phyloP scores from a whole-genome alignment of 106 monocot species.

The Gastrodia elata region DNA sequence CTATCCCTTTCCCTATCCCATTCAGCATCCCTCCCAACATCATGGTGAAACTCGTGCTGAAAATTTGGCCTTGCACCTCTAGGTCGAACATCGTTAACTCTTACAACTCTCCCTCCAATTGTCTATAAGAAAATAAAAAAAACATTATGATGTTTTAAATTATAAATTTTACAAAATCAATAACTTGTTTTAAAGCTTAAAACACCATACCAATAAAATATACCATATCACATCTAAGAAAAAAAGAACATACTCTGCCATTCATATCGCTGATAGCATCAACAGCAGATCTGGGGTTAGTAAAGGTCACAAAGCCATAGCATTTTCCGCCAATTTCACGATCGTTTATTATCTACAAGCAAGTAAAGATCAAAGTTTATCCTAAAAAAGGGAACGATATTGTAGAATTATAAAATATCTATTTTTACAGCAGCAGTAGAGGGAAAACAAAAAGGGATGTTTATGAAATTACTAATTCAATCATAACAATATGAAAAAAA shows the following conservation, averaged over 20 bases:
- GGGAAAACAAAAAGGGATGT: not conserved
- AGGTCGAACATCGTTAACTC: slow-evolving; percentile 78
- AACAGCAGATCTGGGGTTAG: slow-evolving; percentile 71
- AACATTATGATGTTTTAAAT: not conserved
- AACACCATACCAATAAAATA: not conserved
- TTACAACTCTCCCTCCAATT: slow-evolving; percentile 70
- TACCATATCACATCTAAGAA: not conserved
- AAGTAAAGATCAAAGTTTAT: not conserved
- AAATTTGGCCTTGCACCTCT: slow-evolving; percentile 57
- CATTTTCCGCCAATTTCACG: slow-evolving; percentile 87
- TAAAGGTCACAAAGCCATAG: slow-evolving; percentile 93
- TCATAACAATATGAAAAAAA: not conserved
- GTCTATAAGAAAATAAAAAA: slow-evolving; percentile 36
- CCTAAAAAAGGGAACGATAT: not conserved
- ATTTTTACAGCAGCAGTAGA: not conserved
- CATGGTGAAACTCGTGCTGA: slow-evolving; percentile 38
- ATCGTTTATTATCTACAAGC: slow-evolving; percentile 82
- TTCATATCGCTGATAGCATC: slow-evolving; percentile 87
- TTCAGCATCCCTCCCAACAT: slow-evolving; percentile 37
- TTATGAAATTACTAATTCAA: not conserved
- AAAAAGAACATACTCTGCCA: slow-evolving; percentile 49
- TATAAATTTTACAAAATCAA: not conserved
- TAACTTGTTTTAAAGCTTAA: not conserved
- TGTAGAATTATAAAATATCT: not conserved
- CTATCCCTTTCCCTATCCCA: slow-evolving; percentile 53